Base-by-base conservation (phyloP, 1,284 basidiomycete genomes). In the Irpex lacteus region DNA sequence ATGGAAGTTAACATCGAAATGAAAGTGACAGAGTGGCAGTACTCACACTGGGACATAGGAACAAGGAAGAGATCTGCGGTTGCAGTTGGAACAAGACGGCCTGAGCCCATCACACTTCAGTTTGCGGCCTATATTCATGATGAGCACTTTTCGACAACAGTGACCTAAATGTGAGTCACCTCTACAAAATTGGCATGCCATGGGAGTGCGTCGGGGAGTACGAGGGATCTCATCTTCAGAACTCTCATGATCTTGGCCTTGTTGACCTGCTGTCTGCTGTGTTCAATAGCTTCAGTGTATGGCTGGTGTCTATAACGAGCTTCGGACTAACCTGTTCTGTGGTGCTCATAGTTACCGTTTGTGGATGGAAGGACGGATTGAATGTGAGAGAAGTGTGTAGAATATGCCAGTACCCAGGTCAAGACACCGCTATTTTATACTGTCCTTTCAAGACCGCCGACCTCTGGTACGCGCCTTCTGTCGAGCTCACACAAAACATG, bases 161-260 rank as follows among this genome's bases (percentile, higher is more conserved):
- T 58, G 5, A 34, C 15, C 21, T 21, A 15, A 59, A 26, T 61
- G 26, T 26, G 26, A 26, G 26, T 26, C 26, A 73, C 74, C 73
- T 68, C 74, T 62, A 59, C 74, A 75, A 64, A 75, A 75, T 47
- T 71, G 71, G 52, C 74, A 75, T 15, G 74, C 74, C 70, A 75
- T 72, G 1, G 73, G 72, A 0, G 74, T 75, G 21, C 74, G 69
- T 38, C 71, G 70, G n/a, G 74, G 74, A 4, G 74, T 75, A 62
- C 72, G 68, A 44, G 72, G 74, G 58, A 70, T 68, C 19, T 75
- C 73, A 44, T 74, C 73, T 21, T 72, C 72, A 9, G 73, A 73
- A 21, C 72, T 70, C 15, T 68, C 63, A 34, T 61, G 64, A 53
- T 72, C 66, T 63, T 66, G 55, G 54, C 19, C 50, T 62, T 32